phyloP scores from a whole-genome alignment of 441 rosid species.

The Euphorbia neoarborescens region DNA sequence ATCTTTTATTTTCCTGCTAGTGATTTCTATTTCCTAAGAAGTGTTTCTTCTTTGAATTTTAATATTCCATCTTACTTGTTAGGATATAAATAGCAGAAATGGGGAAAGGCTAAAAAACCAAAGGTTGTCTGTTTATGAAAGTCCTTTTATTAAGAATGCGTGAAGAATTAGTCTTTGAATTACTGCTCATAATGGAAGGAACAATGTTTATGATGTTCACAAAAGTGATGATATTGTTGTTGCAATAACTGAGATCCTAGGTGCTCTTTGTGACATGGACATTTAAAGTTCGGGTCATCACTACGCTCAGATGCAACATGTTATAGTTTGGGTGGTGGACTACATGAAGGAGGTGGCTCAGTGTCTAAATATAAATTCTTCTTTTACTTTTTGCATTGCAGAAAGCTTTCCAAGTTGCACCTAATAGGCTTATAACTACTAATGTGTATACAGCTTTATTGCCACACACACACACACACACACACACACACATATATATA shows the following conservation, averaged over 20 bases:
- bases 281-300: constrained; percentile 55
- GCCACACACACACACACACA: too few relatives aligned
- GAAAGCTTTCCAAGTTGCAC: constrained; percentile 91
- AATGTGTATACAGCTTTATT: constrained; percentile 82
- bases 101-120: too few relatives aligned
- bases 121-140: constrained; percentile 64
- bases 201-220: constrained; percentile 83
- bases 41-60: too few relatives aligned
- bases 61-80: too few relatives aligned
- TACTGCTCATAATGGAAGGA: constrained; percentile 93
- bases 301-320: constrained; percentile 49
- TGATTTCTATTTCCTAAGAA: too few relatives aligned
- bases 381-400: constrained; percentile 88
- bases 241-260: constrained; percentile 78
- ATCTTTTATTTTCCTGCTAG: too few relatives aligned
- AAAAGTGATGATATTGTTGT: constrained; percentile 83
- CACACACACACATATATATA: too few relatives aligned
- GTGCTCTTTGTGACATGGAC: constrained; percentile 82
- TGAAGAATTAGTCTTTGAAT: constrained; percentile 96
- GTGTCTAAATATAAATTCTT: constrained; percentile 94
- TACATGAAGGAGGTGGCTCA: constrained; percentile 64
- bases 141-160: constrained; percentile 42
- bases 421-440: constrained; percentile 79
- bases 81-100: too few relatives aligned
- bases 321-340: constrained; percentile 55